Percentiles rank a stretch among this genome's conserved stretches.
phyloP scores from a whole-genome alignment of 176 grass and related monocot species.

The Tuctoria greenei region DNA sequence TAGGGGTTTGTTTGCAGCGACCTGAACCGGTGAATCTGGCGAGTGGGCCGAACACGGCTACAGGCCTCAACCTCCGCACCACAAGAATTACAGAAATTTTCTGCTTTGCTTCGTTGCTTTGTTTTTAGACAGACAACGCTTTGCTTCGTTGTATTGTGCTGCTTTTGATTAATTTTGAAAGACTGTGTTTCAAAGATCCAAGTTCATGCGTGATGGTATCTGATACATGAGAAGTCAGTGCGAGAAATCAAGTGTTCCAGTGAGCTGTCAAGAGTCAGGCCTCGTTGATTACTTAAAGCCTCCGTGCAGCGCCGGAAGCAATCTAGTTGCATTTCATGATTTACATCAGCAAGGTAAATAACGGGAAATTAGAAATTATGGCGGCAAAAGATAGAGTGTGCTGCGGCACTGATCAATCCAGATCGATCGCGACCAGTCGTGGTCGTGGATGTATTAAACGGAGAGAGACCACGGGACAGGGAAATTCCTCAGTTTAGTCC shows the following conservation, averaged over 20 bases:
- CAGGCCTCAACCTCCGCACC: background rate
- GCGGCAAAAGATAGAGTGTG: background rate
- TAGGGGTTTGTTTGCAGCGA: no score
- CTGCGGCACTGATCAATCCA: background rate
- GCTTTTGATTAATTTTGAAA: background rate
- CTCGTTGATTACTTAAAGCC: background rate
- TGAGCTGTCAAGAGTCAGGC: background rate
- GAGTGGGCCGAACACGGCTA: background rate
- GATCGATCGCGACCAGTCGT: no score
- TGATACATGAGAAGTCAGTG: background rate
- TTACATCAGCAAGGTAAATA: background rate
- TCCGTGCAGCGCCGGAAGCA: background rate
- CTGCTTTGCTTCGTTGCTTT: background rate
- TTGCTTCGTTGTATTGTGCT: background rate
- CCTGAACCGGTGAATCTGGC: conserved; percentile 14
- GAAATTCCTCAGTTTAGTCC: background rate
- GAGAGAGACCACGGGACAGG: background rate
- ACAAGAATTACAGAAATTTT: background rate
- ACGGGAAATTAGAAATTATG: no score
- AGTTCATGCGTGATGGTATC: background rate
- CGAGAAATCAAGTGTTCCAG: background rate
- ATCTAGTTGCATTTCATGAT: background rate
- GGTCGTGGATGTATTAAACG: background rate
- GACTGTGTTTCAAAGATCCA: no score
- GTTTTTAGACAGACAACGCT: no score